These are phyloP conservation scores for Gyromitra esculenta DNA, from an alignment of 2,329 filamentous ascomycete genomes.

Conservation along the genomic window DNA sequence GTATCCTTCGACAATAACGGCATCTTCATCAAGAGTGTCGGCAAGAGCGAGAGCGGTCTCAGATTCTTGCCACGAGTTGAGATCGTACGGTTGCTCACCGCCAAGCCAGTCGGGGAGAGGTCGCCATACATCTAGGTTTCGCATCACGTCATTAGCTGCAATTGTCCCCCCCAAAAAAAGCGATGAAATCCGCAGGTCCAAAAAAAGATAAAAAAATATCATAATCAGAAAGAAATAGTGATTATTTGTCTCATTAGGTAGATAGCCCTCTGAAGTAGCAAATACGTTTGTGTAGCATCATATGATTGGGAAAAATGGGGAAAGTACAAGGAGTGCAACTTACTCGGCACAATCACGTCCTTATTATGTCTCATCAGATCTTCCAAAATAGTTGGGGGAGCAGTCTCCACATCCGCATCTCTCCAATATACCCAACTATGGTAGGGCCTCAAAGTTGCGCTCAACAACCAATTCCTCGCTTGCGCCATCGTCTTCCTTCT, in stretches of 20 bases:
- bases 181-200: conserved; percentile 14
- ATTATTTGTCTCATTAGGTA: conserved; percentile 43
- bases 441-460: conserved; percentile 88
- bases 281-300: conserved; percentile 41
- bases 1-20: conserved; percentile 98
- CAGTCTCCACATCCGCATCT: conserved; percentile 97
- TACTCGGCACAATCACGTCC: conserved; percentile 97
- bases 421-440: conserved; percentile 99
- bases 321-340: conserved; percentile 62
- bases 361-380: conserved; percentile 99
- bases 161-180: conserved; percentile 6
- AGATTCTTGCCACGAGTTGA: conserved; percentile 99
- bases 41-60: conserved; percentile 93
- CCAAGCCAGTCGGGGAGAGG: conserved; percentile 99
- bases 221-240: conserved; percentile 37
- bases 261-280: conserved; percentile 24
- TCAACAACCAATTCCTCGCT: conserved; percentile 95
- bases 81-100: conserved; percentile 95
- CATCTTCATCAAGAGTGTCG: conserved; percentile 95
- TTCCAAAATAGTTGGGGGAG: conserved; percentile 94
- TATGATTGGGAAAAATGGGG: conserved; percentile 15
- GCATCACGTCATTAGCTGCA: conserved; percentile 51
- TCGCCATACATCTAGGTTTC: conserved; percentile 87
- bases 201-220: not conserved
- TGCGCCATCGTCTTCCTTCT: conserved; percentile 97